Evolutionary conservation across 2,329 filamentous ascomycete genomes (phyloP).

Genomic region (Pestalotiopsis sp.): DNA sequence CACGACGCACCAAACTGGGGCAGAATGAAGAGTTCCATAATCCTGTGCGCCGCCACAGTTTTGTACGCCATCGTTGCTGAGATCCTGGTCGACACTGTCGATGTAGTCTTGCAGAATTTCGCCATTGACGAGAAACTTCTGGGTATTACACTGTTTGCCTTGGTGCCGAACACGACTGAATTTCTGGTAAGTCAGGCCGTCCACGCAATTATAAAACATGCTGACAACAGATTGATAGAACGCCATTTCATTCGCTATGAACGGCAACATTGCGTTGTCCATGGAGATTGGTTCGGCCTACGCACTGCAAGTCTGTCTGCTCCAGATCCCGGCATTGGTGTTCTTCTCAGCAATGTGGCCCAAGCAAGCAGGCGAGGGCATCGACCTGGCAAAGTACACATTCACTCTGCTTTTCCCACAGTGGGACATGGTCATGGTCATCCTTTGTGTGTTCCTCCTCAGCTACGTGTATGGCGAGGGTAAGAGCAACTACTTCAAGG

Average conservation of each 20-base stretch:
- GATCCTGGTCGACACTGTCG: constrained; percentile 94
- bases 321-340: constrained; percentile 92
- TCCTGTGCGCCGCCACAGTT: constrained; percentile 84
- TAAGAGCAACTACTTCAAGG: constrained; percentile 99
- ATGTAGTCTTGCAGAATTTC: constrained; percentile 88
- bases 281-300: constrained; percentile 99
- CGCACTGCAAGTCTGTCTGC: constrained; percentile 89
- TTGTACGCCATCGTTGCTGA: constrained; percentile 97
- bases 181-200: constrained; percentile 69
- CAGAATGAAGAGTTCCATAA: constrained; percentile 83
- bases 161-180: constrained; percentile 97
- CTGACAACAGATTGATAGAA: constrained; percentile 56
- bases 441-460: constrained; percentile 91
- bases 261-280: constrained; percentile 95
- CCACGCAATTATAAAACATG: constrained; percentile 1
- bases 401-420: constrained; percentile 94
- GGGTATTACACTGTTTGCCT: constrained; percentile 91
- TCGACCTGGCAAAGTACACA: constrained; percentile 57
- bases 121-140: constrained; percentile 97
- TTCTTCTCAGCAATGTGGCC: constrained; percentile 82
- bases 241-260: constrained; percentile 99
- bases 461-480: constrained; percentile 98
- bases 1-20: constrained; percentile 99
- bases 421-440: constrained; percentile 98
- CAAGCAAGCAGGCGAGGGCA: constrained; percentile 34